phyloP scores from a whole-genome alignment of 768 basidiomycete genomes.

The Podaxis pistillaris region DNA sequence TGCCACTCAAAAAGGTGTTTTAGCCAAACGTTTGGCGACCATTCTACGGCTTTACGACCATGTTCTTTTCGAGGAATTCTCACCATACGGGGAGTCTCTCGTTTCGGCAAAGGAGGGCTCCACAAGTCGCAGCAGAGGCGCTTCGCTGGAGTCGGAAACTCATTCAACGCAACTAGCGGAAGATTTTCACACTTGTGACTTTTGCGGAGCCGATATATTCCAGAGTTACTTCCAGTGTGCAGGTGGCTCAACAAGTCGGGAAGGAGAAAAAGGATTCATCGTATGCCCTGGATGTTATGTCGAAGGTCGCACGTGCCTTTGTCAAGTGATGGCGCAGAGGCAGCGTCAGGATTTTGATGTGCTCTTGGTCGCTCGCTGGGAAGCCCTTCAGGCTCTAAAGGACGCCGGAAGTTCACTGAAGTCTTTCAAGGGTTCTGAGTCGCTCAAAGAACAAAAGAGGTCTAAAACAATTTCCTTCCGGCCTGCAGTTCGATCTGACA shows the following conservation, averaged over 20 bases:
- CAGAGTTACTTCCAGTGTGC: slow-evolving; percentile 77
- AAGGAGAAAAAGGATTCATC: slow-evolving; percentile 41
- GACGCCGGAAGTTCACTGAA: not conserved
- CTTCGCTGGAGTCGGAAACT: slow-evolving; percentile 5
- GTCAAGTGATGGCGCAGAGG: slow-evolving; percentile 56
- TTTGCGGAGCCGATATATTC: slow-evolving; percentile 80
- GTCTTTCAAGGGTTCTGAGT: slow-evolving; percentile 1
- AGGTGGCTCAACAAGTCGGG: slow-evolving; percentile 33
- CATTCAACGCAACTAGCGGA: slow-evolving; percentile 17
- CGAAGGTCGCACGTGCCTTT: slow-evolving; percentile 75
- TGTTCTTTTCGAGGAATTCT: slow-evolving; percentile 50
- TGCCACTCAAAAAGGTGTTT: not conserved
- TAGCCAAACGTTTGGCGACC: slow-evolving; percentile 26
- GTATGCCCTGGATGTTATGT: slow-evolving; percentile 73
- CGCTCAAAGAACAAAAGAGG: slow-evolving; percentile 4
- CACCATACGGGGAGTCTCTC: not conserved
- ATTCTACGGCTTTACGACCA: slow-evolving; percentile 49
- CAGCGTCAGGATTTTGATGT: slow-evolving; percentile 35
- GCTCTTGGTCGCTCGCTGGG: slow-evolving; percentile 12
- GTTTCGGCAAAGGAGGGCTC: not conserved
- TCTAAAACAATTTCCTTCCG: not conserved
- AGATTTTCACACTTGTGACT: slow-evolving; percentile 59
- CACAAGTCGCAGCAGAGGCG: slow-evolving; percentile 3
- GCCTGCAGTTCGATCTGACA: not conserved
- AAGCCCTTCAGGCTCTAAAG: slow-evolving; percentile 16